Conservation (phyloP, 2,329 filamentous ascomycete species). For the Colletotrichum sp. region DNA sequence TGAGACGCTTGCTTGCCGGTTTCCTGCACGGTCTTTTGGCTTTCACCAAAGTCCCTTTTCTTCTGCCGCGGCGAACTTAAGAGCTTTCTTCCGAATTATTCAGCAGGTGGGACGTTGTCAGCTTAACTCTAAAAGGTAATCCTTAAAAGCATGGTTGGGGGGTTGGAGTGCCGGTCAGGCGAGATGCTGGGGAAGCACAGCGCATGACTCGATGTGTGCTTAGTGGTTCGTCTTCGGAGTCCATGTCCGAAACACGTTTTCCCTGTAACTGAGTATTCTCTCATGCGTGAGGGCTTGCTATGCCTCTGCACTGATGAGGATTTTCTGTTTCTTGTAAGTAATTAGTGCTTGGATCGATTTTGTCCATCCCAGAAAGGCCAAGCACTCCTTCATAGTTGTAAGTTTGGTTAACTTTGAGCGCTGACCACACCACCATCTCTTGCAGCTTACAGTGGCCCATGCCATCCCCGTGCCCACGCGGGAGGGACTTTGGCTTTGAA, state of each 20-base stretch:
- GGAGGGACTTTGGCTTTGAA: not conserved
- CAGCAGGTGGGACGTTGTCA: not conserved
- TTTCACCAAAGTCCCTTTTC: not conserved
- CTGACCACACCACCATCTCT: not conserved
- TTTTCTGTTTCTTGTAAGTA: too few relatives aligned
- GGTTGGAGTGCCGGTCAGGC: accelerated
- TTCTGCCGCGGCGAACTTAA: not conserved
- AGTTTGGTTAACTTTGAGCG: not conserved
- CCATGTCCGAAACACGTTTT: not conserved
- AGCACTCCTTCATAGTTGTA: not conserved
- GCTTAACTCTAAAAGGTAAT: not conserved
- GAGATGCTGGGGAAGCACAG: not conserved
- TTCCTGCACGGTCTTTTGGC: not conserved
- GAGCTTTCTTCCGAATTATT: not conserved
- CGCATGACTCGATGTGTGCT: not conserved
- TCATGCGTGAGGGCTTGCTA: not conserved
- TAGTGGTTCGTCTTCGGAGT: not conserved
- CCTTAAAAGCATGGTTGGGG: not conserved
- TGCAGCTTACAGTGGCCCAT: not conserved
- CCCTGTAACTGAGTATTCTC: accelerated
- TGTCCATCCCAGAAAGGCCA: not conserved
- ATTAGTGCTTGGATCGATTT: too few relatives aligned
- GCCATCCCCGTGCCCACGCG: not conserved
- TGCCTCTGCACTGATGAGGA: not conserved
- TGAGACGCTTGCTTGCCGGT: not conserved